phyloP scores from a whole-genome alignment of 768 basidiomycete genomes.

The Paxillus ammoniavirescens region DNA sequence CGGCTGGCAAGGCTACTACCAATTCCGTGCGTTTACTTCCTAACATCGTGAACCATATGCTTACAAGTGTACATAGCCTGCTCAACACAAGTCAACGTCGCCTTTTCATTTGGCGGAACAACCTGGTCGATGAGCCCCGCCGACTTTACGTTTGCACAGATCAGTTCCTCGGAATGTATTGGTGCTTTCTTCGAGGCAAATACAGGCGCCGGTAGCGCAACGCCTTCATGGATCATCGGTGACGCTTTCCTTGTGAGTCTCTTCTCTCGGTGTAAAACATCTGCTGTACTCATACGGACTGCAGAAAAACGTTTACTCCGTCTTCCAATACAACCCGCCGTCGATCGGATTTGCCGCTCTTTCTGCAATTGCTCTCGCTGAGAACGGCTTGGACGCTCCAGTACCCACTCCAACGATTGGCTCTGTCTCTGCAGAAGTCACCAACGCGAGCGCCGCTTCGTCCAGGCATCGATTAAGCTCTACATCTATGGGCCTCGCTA shows the following conservation, averaged over 20 bases:
- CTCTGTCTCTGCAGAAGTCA: conserved; percentile 45
- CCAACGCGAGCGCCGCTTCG: conserved; percentile 15
- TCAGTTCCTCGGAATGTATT: conserved; percentile 42
- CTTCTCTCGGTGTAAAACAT: background rate
- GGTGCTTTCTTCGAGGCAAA: conserved; percentile 52
- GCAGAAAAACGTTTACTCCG: conserved; percentile 59
- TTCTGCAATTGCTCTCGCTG: conserved; percentile 27
- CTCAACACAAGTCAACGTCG: conserved; percentile 35
- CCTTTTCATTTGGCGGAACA: conserved; percentile 44
- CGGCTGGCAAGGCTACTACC: conserved; percentile 46
- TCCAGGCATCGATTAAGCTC: background rate
- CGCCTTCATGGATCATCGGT: conserved; percentile 51
- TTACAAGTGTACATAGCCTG: conserved; percentile 25
- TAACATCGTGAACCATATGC: background rate
- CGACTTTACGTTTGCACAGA: conserved; percentile 45
- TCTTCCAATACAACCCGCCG: conserved; percentile 49
- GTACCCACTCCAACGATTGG: conserved; percentile 62
- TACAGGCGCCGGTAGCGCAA: conserved; percentile 26
- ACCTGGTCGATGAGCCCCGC: conserved; percentile 46
- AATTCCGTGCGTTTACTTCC: conserved; percentile 33
- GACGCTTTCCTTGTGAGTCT: conserved; percentile 43
- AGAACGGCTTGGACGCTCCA: conserved; percentile 29
- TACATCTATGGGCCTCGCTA: background rate
- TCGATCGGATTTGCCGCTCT: conserved; percentile 51
- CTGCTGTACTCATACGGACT: background rate